Conservation (phyloP, 1,284 basidiomycete species). For the Neolentinus lepideus region DNA sequence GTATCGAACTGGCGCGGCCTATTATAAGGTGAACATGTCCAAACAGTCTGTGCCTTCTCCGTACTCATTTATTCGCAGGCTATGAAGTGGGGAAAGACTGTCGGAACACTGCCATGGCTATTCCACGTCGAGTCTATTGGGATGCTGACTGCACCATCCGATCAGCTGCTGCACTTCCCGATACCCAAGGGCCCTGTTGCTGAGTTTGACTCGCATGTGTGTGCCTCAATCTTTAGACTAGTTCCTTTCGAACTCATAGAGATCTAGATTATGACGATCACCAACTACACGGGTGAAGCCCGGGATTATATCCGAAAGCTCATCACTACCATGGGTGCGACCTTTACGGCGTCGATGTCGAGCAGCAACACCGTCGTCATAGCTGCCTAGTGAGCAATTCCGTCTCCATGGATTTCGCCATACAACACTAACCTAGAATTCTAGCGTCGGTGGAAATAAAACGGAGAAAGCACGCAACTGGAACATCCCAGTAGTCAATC, state of each 20-base stretch:
- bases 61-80: slow-evolving; percentile 35
- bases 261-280: slow-evolving; percentile 68
- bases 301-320: slow-evolving; percentile 84
- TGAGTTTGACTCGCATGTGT: slow-evolving; percentile 31
- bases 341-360: slow-evolving; percentile 77
- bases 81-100: slow-evolving; percentile 46
- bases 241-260: not conserved
- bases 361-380: slow-evolving; percentile 72
- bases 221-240: slow-evolving; percentile 9
- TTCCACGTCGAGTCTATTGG: slow-evolving; percentile 69
- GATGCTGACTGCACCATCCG: slow-evolving; percentile 55
- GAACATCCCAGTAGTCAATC: slow-evolving; percentile 84
- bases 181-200: slow-evolving; percentile 33
- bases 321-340: slow-evolving; percentile 69
- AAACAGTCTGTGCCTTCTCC: slow-evolving; percentile 4
- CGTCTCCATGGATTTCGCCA: not conserved
- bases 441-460: slow-evolving; percentile 66
- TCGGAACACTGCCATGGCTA: slow-evolving; percentile 79
- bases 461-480: slow-evolving; percentile 68
- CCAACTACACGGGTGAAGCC: slow-evolving; percentile 81
- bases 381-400: slow-evolving; percentile 68
- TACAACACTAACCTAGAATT: not conserved
- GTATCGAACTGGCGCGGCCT: slow-evolving; percentile 61
- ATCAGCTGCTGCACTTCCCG: slow-evolving; percentile 57
- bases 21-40: slow-evolving; percentile 43